These are phyloP conservation scores for Apiospora malaysiana DNA, from an alignment of 2,329 filamentous ascomycete genomes.

Conservation along the genomic window DNA sequence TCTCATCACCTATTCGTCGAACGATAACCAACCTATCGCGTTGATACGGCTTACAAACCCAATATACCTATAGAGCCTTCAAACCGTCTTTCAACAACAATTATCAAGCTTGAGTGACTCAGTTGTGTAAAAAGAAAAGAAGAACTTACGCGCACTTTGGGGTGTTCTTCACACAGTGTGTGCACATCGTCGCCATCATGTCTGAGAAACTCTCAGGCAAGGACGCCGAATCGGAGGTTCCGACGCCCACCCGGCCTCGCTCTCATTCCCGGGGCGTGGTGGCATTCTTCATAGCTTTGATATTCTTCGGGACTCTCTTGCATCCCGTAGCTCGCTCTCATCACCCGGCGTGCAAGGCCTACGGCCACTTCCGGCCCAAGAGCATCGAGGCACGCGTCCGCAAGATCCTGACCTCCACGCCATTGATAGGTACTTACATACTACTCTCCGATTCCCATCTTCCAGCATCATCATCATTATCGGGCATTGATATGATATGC, in stretches of 20 bases:
- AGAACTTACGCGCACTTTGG: too few relatives aligned
- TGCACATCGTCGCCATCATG: not conserved
- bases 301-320: conserved; percentile 34
- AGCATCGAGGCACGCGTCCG: conserved; percentile 53
- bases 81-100: not conserved
- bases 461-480: not conserved
- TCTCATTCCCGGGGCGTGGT: conserved; percentile 29
- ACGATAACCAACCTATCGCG: not conserved
- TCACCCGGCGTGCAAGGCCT: conserved; percentile 31
- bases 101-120: not conserved
- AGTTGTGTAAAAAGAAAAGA: too few relatives aligned
- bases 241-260: conserved; percentile 24
- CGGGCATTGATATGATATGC: not conserved
- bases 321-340: conserved; percentile 33
- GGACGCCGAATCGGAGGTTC: not conserved
- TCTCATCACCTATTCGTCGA: not conserved
- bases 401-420: conserved; percentile 51
- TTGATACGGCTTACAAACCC: not conserved
- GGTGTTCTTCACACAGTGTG: not conserved
- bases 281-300: conserved; percentile 29
- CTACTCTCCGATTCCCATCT: not conserved
- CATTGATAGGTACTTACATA: conserved; percentile 53
- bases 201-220: conserved; percentile 19
- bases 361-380: conserved; percentile 35
- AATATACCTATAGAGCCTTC: not conserved